Base-by-base conservation (phyloP, 208 protist species). In the Borovskyia barvae region DNA sequence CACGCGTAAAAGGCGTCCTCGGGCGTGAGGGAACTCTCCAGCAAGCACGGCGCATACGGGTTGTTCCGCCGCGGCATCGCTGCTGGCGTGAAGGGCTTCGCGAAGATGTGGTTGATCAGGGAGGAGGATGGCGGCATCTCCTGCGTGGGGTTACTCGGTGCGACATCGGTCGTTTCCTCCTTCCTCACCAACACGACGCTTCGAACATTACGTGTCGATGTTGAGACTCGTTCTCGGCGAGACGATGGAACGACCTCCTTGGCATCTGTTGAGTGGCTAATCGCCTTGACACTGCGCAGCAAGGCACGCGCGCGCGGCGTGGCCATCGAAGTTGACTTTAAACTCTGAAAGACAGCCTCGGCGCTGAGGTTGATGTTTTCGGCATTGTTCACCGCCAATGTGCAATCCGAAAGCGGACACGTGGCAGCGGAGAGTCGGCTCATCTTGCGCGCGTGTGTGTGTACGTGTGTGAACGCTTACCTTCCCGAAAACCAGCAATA, bases 401-500 rank as follows among this genome's bases (percentile, higher is more conserved):
- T 93, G 74, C 87, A 93, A 62, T 93, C 87, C 30, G 69, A 68
- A 17, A 93, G 68, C 28, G 83, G 76, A 17, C 59, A 70, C 6
- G 14, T 49, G n/a, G 37, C 22, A 30, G 47, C 5, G 46, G 50
- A 8, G n/a, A 60, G 5, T 3, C 41, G 46, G 47, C 55, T 70
- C 66, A 73, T 79, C 17, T 17, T 47, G 1, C 12, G n/a, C 24
- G 32, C 9, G n/a, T n/a, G n/a, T 32, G 49, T 15, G 40, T 45
- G 15, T 15, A 20, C 24, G 20, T 2, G 0, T 30, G 5, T 52
- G 17, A 22, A 8, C 3, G 46, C 26, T 2, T 37, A 7, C 19
- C 5, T 48, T 11, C 12, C 12, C 35, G 6, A 45, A 45, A 8
- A 45, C 17, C 6, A 45, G 40, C 40, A 20, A 25, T 45, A 50